phyloP scores from a whole-genome alignment of 805 yeast genomes.

The Saccharomycopsis fibuligera region DNA sequence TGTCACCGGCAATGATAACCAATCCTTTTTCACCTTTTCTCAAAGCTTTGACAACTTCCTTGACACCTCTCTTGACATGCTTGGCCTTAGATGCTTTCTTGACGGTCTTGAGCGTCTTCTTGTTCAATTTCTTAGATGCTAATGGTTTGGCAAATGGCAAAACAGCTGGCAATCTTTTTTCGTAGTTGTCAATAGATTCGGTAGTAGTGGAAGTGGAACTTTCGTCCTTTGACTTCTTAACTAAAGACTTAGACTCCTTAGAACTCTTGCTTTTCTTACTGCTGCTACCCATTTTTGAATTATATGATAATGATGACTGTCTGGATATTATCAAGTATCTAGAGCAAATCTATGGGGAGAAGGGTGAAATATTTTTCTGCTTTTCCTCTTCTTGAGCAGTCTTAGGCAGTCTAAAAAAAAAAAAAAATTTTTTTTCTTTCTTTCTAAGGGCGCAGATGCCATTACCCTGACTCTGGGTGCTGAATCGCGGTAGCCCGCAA shows the following conservation, averaged over 20 bases:
- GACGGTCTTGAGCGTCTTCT: constrained; percentile 89
- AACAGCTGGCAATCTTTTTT: constrained; percentile 81
- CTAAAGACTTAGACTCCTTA: constrained; percentile 17
- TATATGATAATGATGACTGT: not conserved
- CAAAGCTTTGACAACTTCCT: constrained; percentile 95
- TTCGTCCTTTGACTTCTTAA: constrained; percentile 17
- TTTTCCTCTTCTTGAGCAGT: not conserved
- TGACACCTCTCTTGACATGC: constrained; percentile 97
- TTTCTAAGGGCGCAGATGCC: not conserved
- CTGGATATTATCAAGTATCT: not conserved
- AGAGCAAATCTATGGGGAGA: not conserved
- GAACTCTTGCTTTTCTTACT: constrained; percentile 15
- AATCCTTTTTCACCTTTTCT: constrained; percentile 98
- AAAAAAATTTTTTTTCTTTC: constrained; percentile 6
- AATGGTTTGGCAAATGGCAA: constrained; percentile 91
- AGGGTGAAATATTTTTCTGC: not conserved
- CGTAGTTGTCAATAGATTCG: constrained; percentile 71
- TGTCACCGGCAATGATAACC: constrained; percentile 95
- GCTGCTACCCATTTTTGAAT: constrained; percentile 18
- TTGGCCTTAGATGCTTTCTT: constrained; percentile 98
- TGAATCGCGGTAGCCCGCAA: no score
- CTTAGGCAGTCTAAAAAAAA: not conserved
- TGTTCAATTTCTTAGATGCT: constrained; percentile 93
- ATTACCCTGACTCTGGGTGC: no score
- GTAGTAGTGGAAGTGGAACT: constrained; percentile 29